Evolutionary conservation across 768 basidiomycete genomes (phyloP), one percentile per base, ranked within the genome.

Genomic region (Boletus pseudo-olivaceus): DNA sequence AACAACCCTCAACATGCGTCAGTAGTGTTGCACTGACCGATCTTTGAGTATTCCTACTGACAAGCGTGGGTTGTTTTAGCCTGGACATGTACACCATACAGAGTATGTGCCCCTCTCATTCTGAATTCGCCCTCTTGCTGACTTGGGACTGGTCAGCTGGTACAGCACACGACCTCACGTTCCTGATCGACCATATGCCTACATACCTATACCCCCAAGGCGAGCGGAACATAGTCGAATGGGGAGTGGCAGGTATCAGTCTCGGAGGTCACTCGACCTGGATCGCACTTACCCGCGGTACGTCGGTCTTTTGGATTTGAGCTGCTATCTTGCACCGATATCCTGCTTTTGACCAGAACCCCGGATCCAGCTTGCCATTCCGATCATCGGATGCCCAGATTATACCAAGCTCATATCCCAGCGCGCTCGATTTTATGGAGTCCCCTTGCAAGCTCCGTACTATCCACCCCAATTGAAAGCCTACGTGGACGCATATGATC

Each of bases 231-330:
- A 78, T 95, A 35, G 76, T 72, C 7, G 77, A 82, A 52, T 97
- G 87, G 85, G 82, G 83, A 11, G 75, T 88, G 4, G 78, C 82
- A 0, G 93, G 93, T 0, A 77, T 87, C 60, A 90, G 87, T 56
- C 80, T 97, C 1, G 93, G 93, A 1, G 93, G 92, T 0, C 92
- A 97, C 66, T 78, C 90, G 0, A 77, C 88, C 0, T 95, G 93
- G 92, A 77, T 88, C 30, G 73, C 78, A 2, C 77, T 91, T 34
- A 64, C 78, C 20, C 73, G 74, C 58, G 78, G 79, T 74, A 65
- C 15, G 66, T 46, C 17, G 27, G 23, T 40, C 20, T 12, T 27
- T 39, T 19, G 23, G 12, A 11, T 15, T 12, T 2, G 19, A 30
- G 7, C 15, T 50, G 10, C 15, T 34, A 26, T 5, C 39, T 44